Conservation (phyloP, 1,139 yeast genomes). For the Saccharomyces hybrid region DNA sequence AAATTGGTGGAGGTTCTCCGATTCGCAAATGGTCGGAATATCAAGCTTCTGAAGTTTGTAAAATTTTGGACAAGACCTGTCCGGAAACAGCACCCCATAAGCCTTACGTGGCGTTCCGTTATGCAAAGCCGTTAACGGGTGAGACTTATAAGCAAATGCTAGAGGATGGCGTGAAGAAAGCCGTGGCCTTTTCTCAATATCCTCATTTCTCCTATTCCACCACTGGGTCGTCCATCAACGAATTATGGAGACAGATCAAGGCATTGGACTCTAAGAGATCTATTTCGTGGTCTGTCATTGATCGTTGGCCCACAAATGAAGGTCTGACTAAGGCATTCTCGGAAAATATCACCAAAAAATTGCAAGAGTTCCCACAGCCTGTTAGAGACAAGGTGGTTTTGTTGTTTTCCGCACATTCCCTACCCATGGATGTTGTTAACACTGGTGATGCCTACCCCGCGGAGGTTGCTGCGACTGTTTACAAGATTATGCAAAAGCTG, state of each 20-base stretch:
- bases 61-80: conserved; percentile 60
- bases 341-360: conserved; percentile 53
- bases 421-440: conserved; percentile 92
- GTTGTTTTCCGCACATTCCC: conserved; percentile 89
- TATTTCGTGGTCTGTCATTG: conserved; percentile 83
- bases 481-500: conserved; percentile 81
- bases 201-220: conserved; percentile 96
- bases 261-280: conserved; percentile 61
- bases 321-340: conserved; percentile 74
- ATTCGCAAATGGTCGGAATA: conserved; percentile 87
- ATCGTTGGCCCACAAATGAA: conserved; percentile 90
- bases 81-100: conserved; percentile 92
- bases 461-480: conserved; percentile 91
- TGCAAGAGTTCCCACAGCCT: conserved; percentile 56
- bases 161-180: conserved; percentile 77
- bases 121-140: conserved; percentile 86
- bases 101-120: conserved; percentile 93
- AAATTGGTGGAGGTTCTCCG: conserved; percentile 98
- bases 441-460: conserved; percentile 96
- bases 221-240: conserved; percentile 84
- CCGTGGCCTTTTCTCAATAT: conserved; percentile 93
- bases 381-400: conserved; percentile 56
- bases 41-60: conserved; percentile 75
- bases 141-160: conserved; percentile 69
- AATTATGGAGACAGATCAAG: conserved; percentile 63